These are phyloP conservation scores for Fusarium equiseti DNA, from an alignment of 2,329 filamentous ascomycete species.

Conservation along the genomic window DNA sequence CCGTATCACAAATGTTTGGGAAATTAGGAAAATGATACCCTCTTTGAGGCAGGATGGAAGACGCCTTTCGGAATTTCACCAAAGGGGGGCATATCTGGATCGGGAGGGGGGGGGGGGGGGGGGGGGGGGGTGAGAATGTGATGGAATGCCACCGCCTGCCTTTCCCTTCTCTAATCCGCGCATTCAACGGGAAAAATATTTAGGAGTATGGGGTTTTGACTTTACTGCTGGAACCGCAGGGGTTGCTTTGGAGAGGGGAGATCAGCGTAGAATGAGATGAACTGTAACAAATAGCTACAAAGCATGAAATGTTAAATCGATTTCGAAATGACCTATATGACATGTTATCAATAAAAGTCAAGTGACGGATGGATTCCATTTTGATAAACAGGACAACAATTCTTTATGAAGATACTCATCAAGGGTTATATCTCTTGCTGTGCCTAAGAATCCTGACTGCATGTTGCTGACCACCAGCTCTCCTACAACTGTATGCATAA, in stretches of 20 bases:
- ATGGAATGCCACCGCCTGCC: slow-evolving; percentile 21
- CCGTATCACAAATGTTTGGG: slow-evolving; percentile 27
- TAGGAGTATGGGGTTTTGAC: slow-evolving; percentile 46
- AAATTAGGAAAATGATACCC: slow-evolving; percentile 47
- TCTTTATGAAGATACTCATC: neutral
- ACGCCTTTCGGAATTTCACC: slow-evolving; percentile 12
- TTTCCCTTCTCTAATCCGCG: slow-evolving; percentile 28
- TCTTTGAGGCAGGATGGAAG: slow-evolving; percentile 41
- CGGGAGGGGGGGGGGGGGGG: slow-evolving; percentile 22
- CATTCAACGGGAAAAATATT: slow-evolving; percentile 33
- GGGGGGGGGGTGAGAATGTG: slow-evolving; percentile 25
- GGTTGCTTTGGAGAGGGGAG: slow-evolving; percentile 9
- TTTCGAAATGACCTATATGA: neutral
- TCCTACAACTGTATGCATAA: neutral
- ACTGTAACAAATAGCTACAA: slow-evolving; percentile 38
- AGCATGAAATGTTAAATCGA: slow-evolving; percentile 36
- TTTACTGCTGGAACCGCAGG: slow-evolving; percentile 32
- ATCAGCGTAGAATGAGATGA: slow-evolving; percentile 26
- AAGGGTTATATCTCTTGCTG: neutral
- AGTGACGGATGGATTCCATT: neutral
- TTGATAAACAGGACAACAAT: neutral
- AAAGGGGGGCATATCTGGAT: slow-evolving; percentile 17
- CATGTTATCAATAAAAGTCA: neutral
- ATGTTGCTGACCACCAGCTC: neutral
- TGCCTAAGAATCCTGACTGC: neutral